These are phyloP conservation scores for Sungouiozyma ichnusensis DNA, from an alignment of 805 yeast species.

Conservation along the genomic window DNA sequence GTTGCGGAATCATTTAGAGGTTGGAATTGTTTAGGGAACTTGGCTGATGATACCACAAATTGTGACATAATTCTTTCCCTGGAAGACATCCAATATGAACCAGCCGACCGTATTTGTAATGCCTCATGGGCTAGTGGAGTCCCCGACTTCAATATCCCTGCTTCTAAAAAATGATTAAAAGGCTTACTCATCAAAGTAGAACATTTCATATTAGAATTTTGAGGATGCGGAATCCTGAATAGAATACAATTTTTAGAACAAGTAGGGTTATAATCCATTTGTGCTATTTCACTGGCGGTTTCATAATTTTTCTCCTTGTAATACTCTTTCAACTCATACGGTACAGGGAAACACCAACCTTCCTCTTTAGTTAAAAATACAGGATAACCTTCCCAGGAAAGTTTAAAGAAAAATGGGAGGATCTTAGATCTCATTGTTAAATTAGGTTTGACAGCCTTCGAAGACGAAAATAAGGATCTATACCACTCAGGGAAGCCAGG, in stretches of 20 bases:
- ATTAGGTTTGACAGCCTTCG: constrained; percentile 34
- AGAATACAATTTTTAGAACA: constrained; percentile 10
- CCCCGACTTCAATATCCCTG: constrained; percentile 60
- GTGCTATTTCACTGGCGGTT: constrained; percentile 15
- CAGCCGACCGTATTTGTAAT: constrained; percentile 60
- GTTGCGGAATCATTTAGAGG: constrained; percentile 5
- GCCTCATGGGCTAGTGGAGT: constrained; percentile 68
- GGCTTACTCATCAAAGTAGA: constrained; percentile 70
- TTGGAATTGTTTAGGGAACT: constrained; percentile 20
- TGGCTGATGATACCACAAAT: constrained; percentile 58
- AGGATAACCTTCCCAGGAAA: constrained; percentile 81
- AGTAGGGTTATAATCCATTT: constrained; percentile 6
- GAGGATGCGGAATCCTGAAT: constrained; percentile 82
- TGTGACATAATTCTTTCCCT: constrained; percentile 77
- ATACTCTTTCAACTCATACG: constrained; percentile 18
- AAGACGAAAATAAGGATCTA: constrained; percentile 39
- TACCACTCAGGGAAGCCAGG: constrained; percentile 97
- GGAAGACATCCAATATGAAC: constrained; percentile 89
- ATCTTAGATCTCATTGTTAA: constrained; percentile 64
- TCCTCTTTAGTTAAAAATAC: constrained; percentile 63
- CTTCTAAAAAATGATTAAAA: constrained; percentile 61
- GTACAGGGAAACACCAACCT: constrained; percentile 86
- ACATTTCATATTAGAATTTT: constrained; percentile 65
- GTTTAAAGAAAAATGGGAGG: constrained; percentile 62
- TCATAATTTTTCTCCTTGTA: constrained; percentile 30